phyloP scores from a whole-genome alignment of 2,329 filamentous ascomycete species.

The Arthrobotrys iridis region DNA sequence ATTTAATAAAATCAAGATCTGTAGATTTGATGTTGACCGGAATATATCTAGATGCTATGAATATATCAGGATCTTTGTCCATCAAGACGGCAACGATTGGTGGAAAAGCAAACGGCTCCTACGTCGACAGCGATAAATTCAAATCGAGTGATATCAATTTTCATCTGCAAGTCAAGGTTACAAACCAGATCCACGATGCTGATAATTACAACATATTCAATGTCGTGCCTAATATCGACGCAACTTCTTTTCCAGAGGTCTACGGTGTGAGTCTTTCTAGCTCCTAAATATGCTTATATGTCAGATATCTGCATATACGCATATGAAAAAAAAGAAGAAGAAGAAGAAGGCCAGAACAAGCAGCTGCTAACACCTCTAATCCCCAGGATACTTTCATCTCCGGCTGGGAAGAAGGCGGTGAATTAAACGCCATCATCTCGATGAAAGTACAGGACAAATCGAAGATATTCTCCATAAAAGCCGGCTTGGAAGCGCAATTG shows the following conservation, averaged over 20 bases:
- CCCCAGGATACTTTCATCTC: constrained; percentile 10
- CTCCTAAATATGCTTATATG: background rate
- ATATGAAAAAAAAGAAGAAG: too few species aligned
- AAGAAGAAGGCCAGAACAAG: too few species aligned
- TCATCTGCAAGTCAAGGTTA: constrained; percentile 57
- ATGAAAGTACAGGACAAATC: constrained; percentile 49
- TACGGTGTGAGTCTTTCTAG: constrained; percentile 55
- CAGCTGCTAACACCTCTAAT: background rate
- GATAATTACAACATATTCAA: constrained; percentile 52
- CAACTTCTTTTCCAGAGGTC: constrained; percentile 50
- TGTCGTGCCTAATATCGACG: constrained; percentile 32
- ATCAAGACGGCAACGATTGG: constrained; percentile 62
- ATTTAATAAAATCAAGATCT: background rate
- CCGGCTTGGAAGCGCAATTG: constrained; percentile 16
- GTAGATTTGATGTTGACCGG: background rate
- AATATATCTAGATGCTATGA: constrained; percentile 57
- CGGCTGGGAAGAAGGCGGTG: constrained; percentile 58
- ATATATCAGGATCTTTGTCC: constrained; percentile 61
- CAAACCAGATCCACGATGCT: constrained; percentile 56
- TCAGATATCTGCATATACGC: too few species aligned
- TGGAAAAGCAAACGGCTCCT: constrained; percentile 51
- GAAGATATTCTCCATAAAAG: constrained; percentile 6
- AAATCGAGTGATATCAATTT: constrained; percentile 59
- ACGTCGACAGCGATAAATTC: constrained; percentile 49
- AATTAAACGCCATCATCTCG: constrained; percentile 58